These are phyloP conservation scores for Camillea tinctor DNA, from an alignment of 2,329 filamentous ascomycete genomes.

Conservation along the genomic window DNA sequence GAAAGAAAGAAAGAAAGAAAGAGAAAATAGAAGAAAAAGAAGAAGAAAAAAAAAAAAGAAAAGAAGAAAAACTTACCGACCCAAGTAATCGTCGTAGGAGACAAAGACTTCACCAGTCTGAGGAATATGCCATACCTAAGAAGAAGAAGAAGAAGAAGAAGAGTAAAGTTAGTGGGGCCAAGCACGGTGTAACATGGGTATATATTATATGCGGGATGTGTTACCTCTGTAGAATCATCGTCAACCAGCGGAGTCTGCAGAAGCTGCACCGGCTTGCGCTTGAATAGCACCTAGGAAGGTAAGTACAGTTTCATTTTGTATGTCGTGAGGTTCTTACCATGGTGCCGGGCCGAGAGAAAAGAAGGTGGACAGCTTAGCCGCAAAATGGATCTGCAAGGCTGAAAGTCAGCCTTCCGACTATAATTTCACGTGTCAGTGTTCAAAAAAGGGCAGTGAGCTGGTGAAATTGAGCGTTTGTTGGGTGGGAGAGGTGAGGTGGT, in stretches of 20 bases:
- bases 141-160: too few species aligned
- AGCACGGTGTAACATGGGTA: conserved; percentile 10
- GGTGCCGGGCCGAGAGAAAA: conserved; percentile 23
- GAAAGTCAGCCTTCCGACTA: conserved; percentile 35
- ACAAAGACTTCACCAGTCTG: conserved; percentile 88
- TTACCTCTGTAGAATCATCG: conserved; percentile 81
- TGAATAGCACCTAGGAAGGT: conserved; percentile 77
- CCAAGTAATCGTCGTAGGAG: conserved; percentile 84
- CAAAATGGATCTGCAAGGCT: conserved; percentile 42
- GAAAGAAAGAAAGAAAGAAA: conserved; percentile 6
- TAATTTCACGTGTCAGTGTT: conserved; percentile 28
- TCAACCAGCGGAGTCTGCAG: conserved; percentile 69
- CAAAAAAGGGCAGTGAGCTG: conserved; percentile 20
- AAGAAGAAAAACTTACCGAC: conserved; percentile 58
- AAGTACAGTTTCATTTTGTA: conserved; percentile 14
- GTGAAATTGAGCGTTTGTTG: not conserved
- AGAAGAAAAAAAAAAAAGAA: not conserved
- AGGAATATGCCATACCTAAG: conserved; percentile 85
- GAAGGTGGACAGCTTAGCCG: conserved; percentile 8
- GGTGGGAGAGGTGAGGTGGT: conserved; percentile 12
- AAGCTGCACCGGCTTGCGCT: conserved; percentile 90
- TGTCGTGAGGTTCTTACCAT: conserved; percentile 20
- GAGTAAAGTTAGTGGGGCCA: conserved; percentile 21
- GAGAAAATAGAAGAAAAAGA: not conserved
- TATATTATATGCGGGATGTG: conserved; percentile 11